Evolutionary conservation across 2,329 filamentous ascomycete species (phyloP), one percentile per base, ranked within the genome.

Genomic region (Ophiostoma triangulosporum): DNA sequence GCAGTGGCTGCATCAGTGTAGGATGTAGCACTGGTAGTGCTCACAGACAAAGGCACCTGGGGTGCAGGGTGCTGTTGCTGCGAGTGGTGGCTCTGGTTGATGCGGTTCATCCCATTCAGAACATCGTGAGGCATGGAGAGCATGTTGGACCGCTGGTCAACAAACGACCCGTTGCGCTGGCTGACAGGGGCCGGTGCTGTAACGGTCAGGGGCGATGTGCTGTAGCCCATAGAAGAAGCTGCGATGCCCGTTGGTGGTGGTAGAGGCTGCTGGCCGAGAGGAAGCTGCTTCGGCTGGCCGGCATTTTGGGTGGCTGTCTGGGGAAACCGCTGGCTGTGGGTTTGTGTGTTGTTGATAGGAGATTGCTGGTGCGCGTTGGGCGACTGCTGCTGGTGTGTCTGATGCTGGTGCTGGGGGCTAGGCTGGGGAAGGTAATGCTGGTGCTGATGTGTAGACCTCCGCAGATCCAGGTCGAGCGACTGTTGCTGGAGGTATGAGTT

Each of bases 261-360:
- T n/a, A 48, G 27, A 22, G 46, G 46, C 46, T 48, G 46, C 46
- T 48, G 46, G 12, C 46, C 46, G 1, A 48, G 46, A 11, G 46
- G 46, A 6, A 48, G 46, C 43, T 46, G 43, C 20, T 32, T 48
- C 26, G 15, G 46, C 27, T 32, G 26, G n/a, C 24, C 22, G 24
- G 15, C 29, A 14, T 31, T 26, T 11, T 43, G 35, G 17, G 12
- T 24, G 20, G 32, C 33, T 17, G 35, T 29, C 7, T 50, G 48
- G 20, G 27, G 27, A 8, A 40, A 36, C 5, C 32, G 15, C 14
- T 51, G 35, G 50, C 9, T n/a, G 26, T 43, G 43, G 36, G 35
- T 27, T n/a, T 51, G 50, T 76, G 73, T 57, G 80, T n/a, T 75
- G 65, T 81, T 78, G 58, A 75, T 68, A 62, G 78, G 66, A 50